These are phyloP conservation scores for Lasiosphaeria miniovina DNA, from an alignment of 495 filamentous ascomycete species.

Conservation along the genomic window DNA sequence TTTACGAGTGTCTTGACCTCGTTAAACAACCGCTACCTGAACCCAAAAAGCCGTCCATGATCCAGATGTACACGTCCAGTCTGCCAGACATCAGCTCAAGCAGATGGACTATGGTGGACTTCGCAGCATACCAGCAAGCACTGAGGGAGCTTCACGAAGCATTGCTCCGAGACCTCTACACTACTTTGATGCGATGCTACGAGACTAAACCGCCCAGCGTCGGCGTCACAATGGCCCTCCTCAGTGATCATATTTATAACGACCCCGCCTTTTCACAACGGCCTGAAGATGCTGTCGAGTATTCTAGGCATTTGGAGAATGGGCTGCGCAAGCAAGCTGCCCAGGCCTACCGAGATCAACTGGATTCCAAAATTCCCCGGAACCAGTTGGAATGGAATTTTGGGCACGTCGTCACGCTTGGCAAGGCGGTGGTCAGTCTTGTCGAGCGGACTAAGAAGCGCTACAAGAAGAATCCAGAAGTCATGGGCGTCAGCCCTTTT, in stretches of 20 bases:
- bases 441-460: conserved; percentile 86
- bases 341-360: conserved; percentile 66
- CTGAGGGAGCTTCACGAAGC: conserved; percentile 75
- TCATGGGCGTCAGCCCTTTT: conserved; percentile 87
- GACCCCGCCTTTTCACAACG: conserved; percentile 73
- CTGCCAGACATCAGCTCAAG: conserved; percentile 44
- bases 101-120: conserved; percentile 80
- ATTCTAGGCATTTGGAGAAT: conserved; percentile 63
- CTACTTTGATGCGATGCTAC: conserved; percentile 81
- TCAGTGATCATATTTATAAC: conserved; percentile 76
- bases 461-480: conserved; percentile 80
- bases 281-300: conserved; percentile 65
- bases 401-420: conserved; percentile 81
- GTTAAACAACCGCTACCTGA: conserved; percentile 68
- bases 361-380: conserved; percentile 70
- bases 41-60: conserved; percentile 46
- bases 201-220: conserved; percentile 77
- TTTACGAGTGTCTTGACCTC: conserved; percentile 79
- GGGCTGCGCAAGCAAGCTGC: conserved; percentile 71
- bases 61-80: conserved; percentile 37
- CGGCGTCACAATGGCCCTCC: conserved; percentile 75
- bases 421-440: conserved; percentile 77
- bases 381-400: conserved; percentile 79
- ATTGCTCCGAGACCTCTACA: conserved; percentile 82
- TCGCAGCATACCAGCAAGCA: conserved; percentile 68